phyloP scores from a whole-genome alignment of 257 asterid genomes.

The Gardenia jasminoides region DNA sequence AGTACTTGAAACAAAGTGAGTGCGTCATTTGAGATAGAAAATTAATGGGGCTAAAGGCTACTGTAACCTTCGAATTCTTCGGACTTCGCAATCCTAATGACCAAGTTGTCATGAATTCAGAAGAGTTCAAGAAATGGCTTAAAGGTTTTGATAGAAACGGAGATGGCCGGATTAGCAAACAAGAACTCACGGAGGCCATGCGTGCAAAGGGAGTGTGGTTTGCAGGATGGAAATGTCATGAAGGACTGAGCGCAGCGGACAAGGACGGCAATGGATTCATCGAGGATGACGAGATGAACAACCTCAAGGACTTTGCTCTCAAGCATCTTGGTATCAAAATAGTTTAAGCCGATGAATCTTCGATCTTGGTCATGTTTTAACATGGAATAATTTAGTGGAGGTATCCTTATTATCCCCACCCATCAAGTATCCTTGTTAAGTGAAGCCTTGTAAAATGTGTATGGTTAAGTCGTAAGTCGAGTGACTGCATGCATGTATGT shows the following conservation, averaged over 20 bases:
- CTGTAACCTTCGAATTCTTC: no score
- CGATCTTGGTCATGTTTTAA: no score
- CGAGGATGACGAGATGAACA: constrained; percentile 23
- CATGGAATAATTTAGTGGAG: no score
- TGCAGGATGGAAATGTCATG: constrained; percentile 16
- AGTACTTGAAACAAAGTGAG: neutral
- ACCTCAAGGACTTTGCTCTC: constrained; percentile 27
- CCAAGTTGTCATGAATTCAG: constrained; percentile 20
- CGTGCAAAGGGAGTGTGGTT: constrained; percentile 33
- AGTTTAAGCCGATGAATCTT: no score
- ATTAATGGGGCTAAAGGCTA: no score
- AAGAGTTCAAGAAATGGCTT: constrained; percentile 52
- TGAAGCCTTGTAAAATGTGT: no score
- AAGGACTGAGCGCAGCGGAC: constrained; percentile 24
- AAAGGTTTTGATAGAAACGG: constrained; percentile 19
- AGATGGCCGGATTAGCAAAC: constrained; percentile 33
- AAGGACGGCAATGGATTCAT: constrained; percentile 25
- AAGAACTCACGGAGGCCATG: constrained; percentile 32
- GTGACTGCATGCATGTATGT: no score
- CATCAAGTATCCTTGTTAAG: no score
- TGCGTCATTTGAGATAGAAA: no score
- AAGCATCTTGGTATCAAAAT: constrained; percentile 25
- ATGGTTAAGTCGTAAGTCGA: no score
- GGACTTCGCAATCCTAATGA: no score
- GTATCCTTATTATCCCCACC: no score